phyloP scores from a whole-genome alignment of 768 basidiomycete species.

The Mycena sanguinolenta region DNA sequence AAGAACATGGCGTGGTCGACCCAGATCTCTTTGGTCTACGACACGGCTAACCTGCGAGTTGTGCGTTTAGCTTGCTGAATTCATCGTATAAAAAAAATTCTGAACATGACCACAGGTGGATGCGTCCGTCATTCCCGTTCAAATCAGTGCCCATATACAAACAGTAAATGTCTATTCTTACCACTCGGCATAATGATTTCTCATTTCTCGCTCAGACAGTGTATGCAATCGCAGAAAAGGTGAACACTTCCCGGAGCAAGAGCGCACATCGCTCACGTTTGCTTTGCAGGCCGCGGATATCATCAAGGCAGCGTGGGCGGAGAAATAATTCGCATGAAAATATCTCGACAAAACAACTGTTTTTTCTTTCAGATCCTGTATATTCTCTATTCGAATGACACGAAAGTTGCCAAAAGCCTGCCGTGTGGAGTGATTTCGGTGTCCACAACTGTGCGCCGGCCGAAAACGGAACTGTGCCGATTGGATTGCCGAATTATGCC shows the following conservation, averaged over 20 bases:
- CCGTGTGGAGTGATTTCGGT: too few relatives aligned
- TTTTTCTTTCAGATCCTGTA: too few relatives aligned
- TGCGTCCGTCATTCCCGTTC: conserved; percentile 19
- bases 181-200: not conserved
- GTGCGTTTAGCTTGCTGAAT: conserved; percentile 13
- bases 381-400: too few relatives aligned
- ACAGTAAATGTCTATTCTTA: not conserved
- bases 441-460: too few relatives aligned
- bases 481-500: too few relatives aligned
- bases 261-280: not conserved
- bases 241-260: not conserved
- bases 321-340: too few relatives aligned
- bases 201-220: not conserved
- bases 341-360: too few relatives aligned
- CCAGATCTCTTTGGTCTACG: conserved; percentile 48
- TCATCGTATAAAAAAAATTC: not conserved
- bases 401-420: too few relatives aligned
- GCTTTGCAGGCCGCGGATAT: conserved; percentile 17
- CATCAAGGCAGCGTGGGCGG: conserved; percentile 19
- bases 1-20: conserved; percentile 56
- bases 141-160: conserved; percentile 15
- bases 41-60: conserved; percentile 43
- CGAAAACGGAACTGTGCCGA: too few relatives aligned
- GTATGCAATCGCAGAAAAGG: conserved; percentile 26
- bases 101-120: conserved; percentile 7